Conservation (phyloP, 495 filamentous ascomycete species). For the Usnea hakonensis region DNA sequence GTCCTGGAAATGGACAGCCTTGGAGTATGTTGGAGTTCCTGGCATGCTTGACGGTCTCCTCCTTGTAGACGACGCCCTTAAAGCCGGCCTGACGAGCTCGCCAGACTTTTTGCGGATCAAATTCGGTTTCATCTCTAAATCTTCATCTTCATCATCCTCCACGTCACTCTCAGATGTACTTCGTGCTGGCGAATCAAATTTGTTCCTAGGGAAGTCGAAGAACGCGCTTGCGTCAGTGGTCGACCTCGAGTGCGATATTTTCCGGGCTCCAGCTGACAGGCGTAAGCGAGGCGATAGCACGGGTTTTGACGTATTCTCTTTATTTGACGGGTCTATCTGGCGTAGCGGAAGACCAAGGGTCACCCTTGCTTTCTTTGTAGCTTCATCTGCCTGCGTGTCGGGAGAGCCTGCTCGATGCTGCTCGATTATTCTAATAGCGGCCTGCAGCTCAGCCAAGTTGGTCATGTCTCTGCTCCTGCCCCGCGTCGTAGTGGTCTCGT, state of each 20-base stretch:
- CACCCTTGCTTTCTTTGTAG: conserved; percentile 34
- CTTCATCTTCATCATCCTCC: conserved; percentile 55
- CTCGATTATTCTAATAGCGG: conserved; percentile 72
- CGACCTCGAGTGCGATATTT: conserved; percentile 73
- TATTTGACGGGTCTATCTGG: conserved; percentile 22
- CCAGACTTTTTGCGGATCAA: conserved; percentile 98
- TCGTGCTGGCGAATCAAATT: conserved; percentile 43
- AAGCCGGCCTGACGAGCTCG: conserved; percentile 86
- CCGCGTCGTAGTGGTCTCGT: conserved; percentile 52
- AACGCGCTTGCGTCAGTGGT: conserved; percentile 66
- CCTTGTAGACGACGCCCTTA: conserved; percentile 61
- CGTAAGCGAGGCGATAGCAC: conserved; percentile 28
- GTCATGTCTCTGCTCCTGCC: conserved; percentile 47
- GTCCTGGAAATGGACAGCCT: conserved; percentile 92
- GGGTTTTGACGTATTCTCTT: conserved; percentile 25
- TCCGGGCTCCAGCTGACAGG: conserved; percentile 50
- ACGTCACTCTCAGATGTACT: conserved; percentile 53
- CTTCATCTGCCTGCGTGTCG: conserved; percentile 29
- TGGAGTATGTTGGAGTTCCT: conserved; percentile 89
- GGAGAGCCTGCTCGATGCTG: conserved; percentile 61
- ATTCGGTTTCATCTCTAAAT: conserved; percentile 55
- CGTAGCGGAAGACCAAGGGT: conserved; percentile 33
- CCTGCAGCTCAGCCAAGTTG: conserved; percentile 69
- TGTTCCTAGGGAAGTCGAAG: conserved; percentile 36
- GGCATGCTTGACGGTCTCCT: conserved; percentile 93